phyloP scores from a whole-genome alignment of 2,329 filamentous ascomycete genomes.

The Stachybotrys chlorohalonatus region DNA sequence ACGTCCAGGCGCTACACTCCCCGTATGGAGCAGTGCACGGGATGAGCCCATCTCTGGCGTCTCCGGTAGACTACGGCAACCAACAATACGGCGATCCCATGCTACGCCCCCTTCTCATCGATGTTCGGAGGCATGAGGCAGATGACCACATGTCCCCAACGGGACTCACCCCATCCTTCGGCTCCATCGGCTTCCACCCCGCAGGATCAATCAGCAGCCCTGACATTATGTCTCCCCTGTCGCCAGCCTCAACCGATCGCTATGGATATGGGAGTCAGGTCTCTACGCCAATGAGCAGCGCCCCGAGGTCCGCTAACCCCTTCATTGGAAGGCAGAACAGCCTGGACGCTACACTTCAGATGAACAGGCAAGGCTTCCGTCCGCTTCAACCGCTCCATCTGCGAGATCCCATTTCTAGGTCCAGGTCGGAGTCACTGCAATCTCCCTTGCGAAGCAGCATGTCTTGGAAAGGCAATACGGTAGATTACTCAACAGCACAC shows the following conservation, averaged over 20 bases:
- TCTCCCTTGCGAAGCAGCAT: conserved; percentile 51
- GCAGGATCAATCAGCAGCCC: conserved; percentile 38
- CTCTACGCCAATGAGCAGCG: conserved; percentile 34
- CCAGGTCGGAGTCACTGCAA: conserved; percentile 48
- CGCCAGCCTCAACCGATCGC: conserved; percentile 43
- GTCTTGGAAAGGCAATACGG: conserved; percentile 53
- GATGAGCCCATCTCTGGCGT: conserved; percentile 36
- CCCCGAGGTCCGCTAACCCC: conserved; percentile 41
- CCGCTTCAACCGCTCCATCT: conserved; percentile 50
- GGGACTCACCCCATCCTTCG: conserved; percentile 58
- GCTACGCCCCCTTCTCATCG: conserved; percentile 60
- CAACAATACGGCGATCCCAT: conserved; percentile 50
- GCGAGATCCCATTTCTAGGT: conserved; percentile 46
- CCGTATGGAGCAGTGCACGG: conserved; percentile 54
- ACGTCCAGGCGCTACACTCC: conserved; percentile 58
- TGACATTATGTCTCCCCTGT: conserved; percentile 50
- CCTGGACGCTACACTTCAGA: conserved; percentile 34
- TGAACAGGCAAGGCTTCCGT: conserved; percentile 36
- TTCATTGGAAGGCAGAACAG: conserved; percentile 38
- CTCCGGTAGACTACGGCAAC: conserved; percentile 37
- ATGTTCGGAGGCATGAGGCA: conserved; percentile 53
- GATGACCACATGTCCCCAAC: conserved; percentile 61
- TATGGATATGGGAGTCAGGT: conserved; percentile 43
- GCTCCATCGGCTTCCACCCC: conserved; percentile 55
- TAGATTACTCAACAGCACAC: conserved; percentile 48